Evolutionary conservation across 2,329 filamentous ascomycete species (phyloP), one percentile per base, ranked within the genome.

Genomic region (Penicillium hordei): DNA sequence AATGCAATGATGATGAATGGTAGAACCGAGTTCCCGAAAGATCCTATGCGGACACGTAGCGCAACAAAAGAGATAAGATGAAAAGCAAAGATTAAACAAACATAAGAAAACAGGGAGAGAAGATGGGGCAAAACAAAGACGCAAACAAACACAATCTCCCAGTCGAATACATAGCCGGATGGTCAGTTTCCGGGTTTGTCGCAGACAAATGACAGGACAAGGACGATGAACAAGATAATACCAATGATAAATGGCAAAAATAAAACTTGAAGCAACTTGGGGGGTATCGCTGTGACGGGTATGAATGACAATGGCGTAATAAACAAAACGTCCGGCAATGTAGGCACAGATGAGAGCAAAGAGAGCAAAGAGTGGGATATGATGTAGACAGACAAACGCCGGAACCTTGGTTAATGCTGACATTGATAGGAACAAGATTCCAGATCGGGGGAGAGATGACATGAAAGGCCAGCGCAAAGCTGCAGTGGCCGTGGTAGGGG

Each of bases 211-310:
- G 19, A 44, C n/a, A 43, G 29, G n/a, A 36, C 29, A 29, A 36
- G 15, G 39, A 55, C 40, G 25, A 43, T 31, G 36, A 50, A 52
- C 43, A 52, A 55, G 34, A 52, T 31, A 34, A 48, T 51, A 59
- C 31, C 45, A 19, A 45, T 31, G 42, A 34, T 52, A 55, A 52
- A 60, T 29, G 43, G 29, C 51, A 53, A 55, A 42, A 38, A 56
- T 42, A 50, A 49, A 40, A 53, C 56, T 49, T 25, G 46, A 46
- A 57, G 40, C 36, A 59, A 57, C 55, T 57, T 43, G 40, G 44
- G 61, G 65, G 65, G 65, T 66, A 66, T 67, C 65, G 62, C 64
- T 65, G 61, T 58, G 51, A 56, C 36, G 58, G 57, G 53, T 60
- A 64, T 61, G 61, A 55, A 63, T 61, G 60, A 57, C 48, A 66